Conservation (phyloP, 208 protist species). For the Blechomonas ayalai region DNA sequence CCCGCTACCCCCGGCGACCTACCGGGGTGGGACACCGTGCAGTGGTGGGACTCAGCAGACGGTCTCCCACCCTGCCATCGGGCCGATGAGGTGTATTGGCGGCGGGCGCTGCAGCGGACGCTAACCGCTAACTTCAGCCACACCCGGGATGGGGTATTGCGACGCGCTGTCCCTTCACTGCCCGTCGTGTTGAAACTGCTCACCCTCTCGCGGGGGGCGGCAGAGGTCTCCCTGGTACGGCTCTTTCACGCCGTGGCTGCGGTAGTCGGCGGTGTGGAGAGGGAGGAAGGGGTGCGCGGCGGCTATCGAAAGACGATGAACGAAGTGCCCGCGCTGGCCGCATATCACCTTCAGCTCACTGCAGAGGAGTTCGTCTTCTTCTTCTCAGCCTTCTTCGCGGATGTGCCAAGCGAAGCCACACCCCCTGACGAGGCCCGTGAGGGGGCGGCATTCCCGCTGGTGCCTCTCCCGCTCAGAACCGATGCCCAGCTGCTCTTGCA, state of each 20-base stretch:
- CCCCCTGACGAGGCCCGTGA: too few relatives aligned
- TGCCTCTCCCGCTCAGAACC: slow-evolving; percentile 7
- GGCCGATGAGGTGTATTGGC: slow-evolving; percentile 5
- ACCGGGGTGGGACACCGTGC: slow-evolving; percentile 14
- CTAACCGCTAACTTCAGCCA: slow-evolving; percentile 31
- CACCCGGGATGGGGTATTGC: slow-evolving; percentile 15
- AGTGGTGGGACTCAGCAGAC: slow-evolving; percentile 21
- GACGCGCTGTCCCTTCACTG: slow-evolving; percentile 18
- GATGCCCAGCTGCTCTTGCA: slow-evolving; percentile 48
- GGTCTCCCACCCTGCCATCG: background rate
- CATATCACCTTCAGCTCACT: slow-evolving; percentile 13
- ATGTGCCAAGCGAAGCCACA: background rate
- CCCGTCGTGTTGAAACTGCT: slow-evolving; percentile 26
- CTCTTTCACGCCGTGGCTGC: slow-evolving; percentile 50
- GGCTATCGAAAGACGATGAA: background rate
- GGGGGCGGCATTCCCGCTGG: background rate
- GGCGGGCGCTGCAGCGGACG: slow-evolving; percentile 16
- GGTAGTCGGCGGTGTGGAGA: slow-evolving; percentile 2
- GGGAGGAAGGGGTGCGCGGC: background rate
- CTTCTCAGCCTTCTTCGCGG: background rate
- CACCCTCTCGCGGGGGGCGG: slow-evolving; percentile 5
- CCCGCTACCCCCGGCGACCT: background rate
- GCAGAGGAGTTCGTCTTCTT: slow-evolving; percentile 10
- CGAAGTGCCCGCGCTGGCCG: slow-evolving; percentile 2
- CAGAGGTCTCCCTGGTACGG: slow-evolving; percentile 19